Conservation (phyloP, 805 yeast species). For the Clavispora asparagi region DNA sequence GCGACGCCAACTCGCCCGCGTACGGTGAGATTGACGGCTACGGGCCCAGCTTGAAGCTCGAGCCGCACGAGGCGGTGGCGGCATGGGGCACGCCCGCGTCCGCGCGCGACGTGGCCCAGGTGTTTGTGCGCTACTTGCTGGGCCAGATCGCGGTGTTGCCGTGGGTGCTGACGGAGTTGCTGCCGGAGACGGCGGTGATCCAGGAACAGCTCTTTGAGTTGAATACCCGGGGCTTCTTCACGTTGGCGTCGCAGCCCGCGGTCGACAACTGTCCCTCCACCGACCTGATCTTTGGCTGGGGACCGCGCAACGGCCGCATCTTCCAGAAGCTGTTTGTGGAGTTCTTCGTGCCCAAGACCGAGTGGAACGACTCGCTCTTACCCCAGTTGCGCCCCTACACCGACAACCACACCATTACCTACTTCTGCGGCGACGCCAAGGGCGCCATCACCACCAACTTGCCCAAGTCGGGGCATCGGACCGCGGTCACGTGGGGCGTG, state of each 20-base stretch:
- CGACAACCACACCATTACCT: conserved; percentile 52
- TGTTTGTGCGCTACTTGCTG: conserved; percentile 69
- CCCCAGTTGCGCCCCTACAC: conserved; percentile 41
- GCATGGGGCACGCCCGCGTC: conserved; percentile 78
- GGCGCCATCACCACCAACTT: conserved; percentile 61
- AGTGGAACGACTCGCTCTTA: conserved; percentile 57
- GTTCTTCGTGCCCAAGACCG: conserved; percentile 66
- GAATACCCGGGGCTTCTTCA: conserved; percentile 70
- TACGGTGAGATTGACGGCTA: conserved; percentile 98
- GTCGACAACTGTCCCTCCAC: conserved; percentile 70
- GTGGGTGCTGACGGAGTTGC: conserved; percentile 84
- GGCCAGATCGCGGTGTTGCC: conserved; percentile 77
- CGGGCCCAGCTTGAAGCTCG: conserved; percentile 81
- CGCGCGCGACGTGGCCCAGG: conserved; percentile 52
- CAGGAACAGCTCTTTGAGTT: conserved; percentile 84
- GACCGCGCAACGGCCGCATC: conserved; percentile 81
- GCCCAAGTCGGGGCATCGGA: conserved; percentile 42
- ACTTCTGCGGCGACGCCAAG: conserved; percentile 63
- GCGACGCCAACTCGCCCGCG: conserved; percentile 93
- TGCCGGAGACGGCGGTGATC: conserved; percentile 86
- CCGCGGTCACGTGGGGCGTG: conserved; percentile 97
- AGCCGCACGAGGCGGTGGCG: conserved; percentile 52
- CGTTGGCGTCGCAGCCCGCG: conserved; percentile 95
- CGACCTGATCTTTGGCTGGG: conserved; percentile 97
- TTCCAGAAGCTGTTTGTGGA: conserved; percentile 91